These are phyloP conservation scores for Mycotypha africana DNA, from an alignment of 371 early-diverging fungal genomes.

Conservation along the genomic window DNA sequence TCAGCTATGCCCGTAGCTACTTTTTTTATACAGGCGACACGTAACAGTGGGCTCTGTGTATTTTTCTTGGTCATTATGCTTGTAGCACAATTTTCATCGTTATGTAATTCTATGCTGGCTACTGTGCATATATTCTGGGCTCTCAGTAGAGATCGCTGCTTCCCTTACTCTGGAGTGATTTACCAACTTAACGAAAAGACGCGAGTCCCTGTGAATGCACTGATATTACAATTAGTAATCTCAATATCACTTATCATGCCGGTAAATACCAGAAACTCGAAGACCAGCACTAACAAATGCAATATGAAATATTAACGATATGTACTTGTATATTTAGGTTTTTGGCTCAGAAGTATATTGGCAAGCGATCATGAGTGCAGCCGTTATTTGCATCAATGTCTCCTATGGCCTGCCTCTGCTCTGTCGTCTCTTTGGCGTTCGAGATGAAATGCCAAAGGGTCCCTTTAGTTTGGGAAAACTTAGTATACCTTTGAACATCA, in stretches of 20 bases:
- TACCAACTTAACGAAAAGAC: too few relatives aligned
- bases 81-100: conserved; percentile 18
- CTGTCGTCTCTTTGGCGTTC: conserved; percentile 23
- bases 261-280: too few relatives aligned
- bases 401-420: conserved; percentile 23
- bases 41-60: conserved; percentile 4
- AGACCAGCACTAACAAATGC: too few relatives aligned
- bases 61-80: conserved; percentile 25
- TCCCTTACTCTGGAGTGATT: too few relatives aligned
- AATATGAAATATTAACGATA: too few relatives aligned
- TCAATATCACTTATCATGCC: conserved; percentile 24
- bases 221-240: conserved; percentile 10
- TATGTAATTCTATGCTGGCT: conserved; percentile 19
- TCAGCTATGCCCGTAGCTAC: conserved; percentile 16
- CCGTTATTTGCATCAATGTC: conserved; percentile 23
- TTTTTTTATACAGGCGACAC: conserved; percentile 15
- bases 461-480: conserved; percentile 23
- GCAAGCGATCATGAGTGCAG: conserved; percentile 25
- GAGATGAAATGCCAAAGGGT: conserved; percentile 21
- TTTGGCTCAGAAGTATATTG: conserved; percentile 23
- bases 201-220: too few relatives aligned
- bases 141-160: too few relatives aligned
- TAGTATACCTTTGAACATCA: conserved; percentile 18
- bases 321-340: too few relatives aligned
- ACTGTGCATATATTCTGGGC: too few relatives aligned